Percentiles rank a stretch among this genome's conserved stretches.
These are phyloP conservation scores for Dioscorea zingiberensis DNA, from an alignment of 106 monocot genomes.

Conservation along the genomic window DNA sequence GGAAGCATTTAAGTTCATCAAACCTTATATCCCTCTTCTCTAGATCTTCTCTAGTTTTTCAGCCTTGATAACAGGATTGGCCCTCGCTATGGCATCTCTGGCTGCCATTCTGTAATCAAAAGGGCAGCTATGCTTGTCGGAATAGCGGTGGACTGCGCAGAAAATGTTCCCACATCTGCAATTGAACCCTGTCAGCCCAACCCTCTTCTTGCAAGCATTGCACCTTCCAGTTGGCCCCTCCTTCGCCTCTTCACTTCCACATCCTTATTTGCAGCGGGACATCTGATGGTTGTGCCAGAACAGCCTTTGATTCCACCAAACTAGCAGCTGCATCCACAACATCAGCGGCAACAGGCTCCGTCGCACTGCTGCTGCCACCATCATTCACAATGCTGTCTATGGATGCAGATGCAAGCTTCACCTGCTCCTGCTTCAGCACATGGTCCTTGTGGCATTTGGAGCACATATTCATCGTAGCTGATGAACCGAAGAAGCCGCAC, in stretches of 20 bases:
- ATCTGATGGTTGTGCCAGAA: slow-evolving; percentile 11
- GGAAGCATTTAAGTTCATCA: neutral
- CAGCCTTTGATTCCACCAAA: slow-evolving; percentile 18
- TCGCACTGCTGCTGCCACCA: slow-evolving; percentile 10
- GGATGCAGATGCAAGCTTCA: slow-evolving; percentile 30
- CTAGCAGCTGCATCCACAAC: neutral
- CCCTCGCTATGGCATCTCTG: slow-evolving; percentile 28
- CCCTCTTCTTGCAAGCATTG: slow-evolving; percentile 28
- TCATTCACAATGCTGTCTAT: slow-evolving; percentile 27
- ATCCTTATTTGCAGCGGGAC: slow-evolving; percentile 1
- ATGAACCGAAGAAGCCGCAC: slow-evolving; percentile 55
- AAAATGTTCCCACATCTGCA: slow-evolving; percentile 31
- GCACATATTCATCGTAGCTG: slow-evolving; percentile 57
- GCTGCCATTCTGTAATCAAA: slow-evolving; percentile 25
- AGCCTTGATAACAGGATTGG: slow-evolving; percentile 35
- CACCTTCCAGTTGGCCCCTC: slow-evolving; percentile 33
- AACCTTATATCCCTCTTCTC: neutral
- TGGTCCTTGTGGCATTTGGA: slow-evolving; percentile 60
- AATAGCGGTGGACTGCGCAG: slow-evolving; percentile 32
- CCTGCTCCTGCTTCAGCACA: slow-evolving; percentile 29
- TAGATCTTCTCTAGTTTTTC: slow-evolving; percentile 41
- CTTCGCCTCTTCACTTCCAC: slow-evolving; percentile 15
- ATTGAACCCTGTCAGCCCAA: slow-evolving; percentile 27
- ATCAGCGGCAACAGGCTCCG: neutral
- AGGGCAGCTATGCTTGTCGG: slow-evolving; percentile 32